Evolutionary conservation across 23 red algal species (phyloP).

Genomic region (Gracilaria caudata): DNA sequence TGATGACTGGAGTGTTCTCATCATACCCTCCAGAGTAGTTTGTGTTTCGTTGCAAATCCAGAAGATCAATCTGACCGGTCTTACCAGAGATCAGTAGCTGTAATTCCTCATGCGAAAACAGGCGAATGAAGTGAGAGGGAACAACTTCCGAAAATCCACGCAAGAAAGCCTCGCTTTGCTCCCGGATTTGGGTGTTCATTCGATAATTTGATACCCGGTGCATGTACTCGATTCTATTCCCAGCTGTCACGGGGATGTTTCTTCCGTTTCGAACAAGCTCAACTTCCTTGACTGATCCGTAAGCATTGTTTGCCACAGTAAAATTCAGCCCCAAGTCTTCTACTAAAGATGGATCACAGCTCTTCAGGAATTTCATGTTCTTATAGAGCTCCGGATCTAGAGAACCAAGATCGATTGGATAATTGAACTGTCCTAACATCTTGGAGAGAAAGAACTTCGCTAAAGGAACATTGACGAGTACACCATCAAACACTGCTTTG

Average conservation of each 20-base stretch:
- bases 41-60: constrained; percentile 77
- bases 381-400: constrained; percentile 94
- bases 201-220: constrained; percentile 87
- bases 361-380: constrained; percentile 90
- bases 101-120: constrained; percentile 90
- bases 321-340: constrained; percentile 93
- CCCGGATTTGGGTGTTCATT: constrained; percentile 86
- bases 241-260: constrained; percentile 74
- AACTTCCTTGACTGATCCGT: constrained; percentile 73
- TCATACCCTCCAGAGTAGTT: constrained; percentile 92
- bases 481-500: constrained; percentile 92
- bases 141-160: constrained; percentile 89
- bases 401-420: constrained; percentile 81
- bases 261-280: constrained; percentile 81
- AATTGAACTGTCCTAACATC: constrained; percentile 82
- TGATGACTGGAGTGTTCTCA: constrained; percentile 75
- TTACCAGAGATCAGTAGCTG: constrained; percentile 88
- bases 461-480: constrained; percentile 91
- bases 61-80: constrained; percentile 75
- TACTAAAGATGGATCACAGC: constrained; percentile 57
- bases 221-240: constrained; percentile 98
- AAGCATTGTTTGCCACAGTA: constrained; percentile 88
- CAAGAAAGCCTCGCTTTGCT: constrained; percentile 85
- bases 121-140: constrained; percentile 73
- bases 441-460: constrained; percentile 89